phyloP scores from a whole-genome alignment of 169 alveolate species.

The Eimeria tenella region DNA sequence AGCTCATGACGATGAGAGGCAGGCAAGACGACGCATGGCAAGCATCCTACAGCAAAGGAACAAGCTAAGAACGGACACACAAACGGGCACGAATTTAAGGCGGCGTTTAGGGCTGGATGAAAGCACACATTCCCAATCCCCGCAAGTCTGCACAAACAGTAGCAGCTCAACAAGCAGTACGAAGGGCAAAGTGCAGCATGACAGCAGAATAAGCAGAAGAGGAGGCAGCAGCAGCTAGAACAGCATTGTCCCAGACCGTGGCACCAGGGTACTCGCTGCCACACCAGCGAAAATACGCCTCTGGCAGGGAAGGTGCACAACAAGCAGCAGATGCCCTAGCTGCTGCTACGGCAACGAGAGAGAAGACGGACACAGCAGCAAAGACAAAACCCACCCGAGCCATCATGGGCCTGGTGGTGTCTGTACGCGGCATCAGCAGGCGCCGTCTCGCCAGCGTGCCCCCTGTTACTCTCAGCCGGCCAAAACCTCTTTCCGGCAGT shows the following conservation, averaged over 20 bases:
- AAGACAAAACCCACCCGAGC: background rate
- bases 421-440: slow-evolving; percentile 45
- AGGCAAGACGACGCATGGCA: background rate
- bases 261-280: background rate
- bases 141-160: too few species aligned
- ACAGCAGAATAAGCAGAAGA: background rate
- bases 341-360: slow-evolving; percentile 13
- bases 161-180: too few species aligned
- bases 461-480: slow-evolving; percentile 27
- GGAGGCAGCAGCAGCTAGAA: background rate
- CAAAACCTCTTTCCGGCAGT: slow-evolving; percentile 27
- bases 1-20: background rate
- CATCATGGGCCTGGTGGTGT: slow-evolving; percentile 55
- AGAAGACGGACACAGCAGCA: background rate
- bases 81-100: too few species aligned
- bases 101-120: too few species aligned
- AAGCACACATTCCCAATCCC: too few species aligned
- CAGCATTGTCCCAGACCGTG: too few species aligned
- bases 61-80: too few species aligned
- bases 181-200: too few species aligned
- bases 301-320: background rate
- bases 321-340: background rate
- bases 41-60: too few species aligned
- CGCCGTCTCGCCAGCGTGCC: slow-evolving; percentile 21
- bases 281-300: background rate